Base-by-base conservation (phyloP, 306 rosid genomes). In the Senna siamea region DNA sequence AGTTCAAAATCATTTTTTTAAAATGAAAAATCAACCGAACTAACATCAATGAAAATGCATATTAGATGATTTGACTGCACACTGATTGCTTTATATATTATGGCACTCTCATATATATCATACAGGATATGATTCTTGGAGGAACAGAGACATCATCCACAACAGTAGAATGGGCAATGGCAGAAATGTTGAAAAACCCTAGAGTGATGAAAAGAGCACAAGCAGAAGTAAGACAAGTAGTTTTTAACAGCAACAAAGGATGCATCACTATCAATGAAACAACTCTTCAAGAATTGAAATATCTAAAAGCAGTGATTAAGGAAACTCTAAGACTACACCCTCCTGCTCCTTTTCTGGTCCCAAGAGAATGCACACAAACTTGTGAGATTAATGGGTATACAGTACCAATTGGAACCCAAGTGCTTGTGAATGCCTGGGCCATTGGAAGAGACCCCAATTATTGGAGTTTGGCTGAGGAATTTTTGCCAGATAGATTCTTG, bases 171-270 rank as follows among this genome's bases (percentile, higher is more conserved):
- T 26, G 83, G 79, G 71, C 65, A 18, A 73, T 79, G 30, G 7
- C 79, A 2, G 83, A 74, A 57, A 18, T 74, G 38, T 22, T 62
- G 22, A 26, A 69, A 70, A 53, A 75, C 34, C 80, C 84, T 51
- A 44, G 26, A 37, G 30, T 56, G 48, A 43, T 75, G 77, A 30
- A 54, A 20, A 44, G n/a, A 38, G 64, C 80, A 53, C 80, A 69
- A 38, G 76, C 32, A n/a, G 72, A 74, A 57, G 70, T 74, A 5
- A 56, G 76, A 1, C 34, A 60, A 34, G 61, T 26, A 26, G 30
- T 1, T 1, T 26, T 79, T 35, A 60, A 63, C 6, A 68, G 10
- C 4, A 22, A 18, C 20, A 69, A 53, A 57, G 19, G 69, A 0
- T 30, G 30, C 3, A 26, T 1, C 3, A 26, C 30, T 3, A 44